phyloP scores from a whole-genome alignment of 345 rosid genomes.

The Eucalyptus curtisii region DNA sequence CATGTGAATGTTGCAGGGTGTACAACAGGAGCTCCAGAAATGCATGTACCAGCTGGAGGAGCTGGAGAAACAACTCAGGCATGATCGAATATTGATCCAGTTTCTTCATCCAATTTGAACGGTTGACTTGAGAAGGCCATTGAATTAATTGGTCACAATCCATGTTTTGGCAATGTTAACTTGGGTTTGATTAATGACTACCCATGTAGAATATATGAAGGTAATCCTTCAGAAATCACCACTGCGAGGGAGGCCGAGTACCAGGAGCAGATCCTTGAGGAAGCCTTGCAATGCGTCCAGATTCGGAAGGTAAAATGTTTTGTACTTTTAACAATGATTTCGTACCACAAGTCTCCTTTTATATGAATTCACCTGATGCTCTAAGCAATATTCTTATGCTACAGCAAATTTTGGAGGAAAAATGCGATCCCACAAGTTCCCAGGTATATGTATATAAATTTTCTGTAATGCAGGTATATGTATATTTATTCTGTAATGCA shows the following conservation, averaged over 20 bases:
- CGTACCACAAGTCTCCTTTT: background rate
- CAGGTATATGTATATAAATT: background rate
- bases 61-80: conserved; percentile 27
- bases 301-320: conserved; percentile 12
- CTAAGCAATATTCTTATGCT: background rate
- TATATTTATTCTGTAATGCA: too few species aligned
- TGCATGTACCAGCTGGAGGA: conserved; percentile 3
- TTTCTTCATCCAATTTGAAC: background rate
- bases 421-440: background rate
- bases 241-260: conserved; percentile 12
- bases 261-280: conserved; percentile 20
- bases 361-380: background rate
- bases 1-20: conserved; percentile 2
- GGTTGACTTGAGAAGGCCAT: background rate
- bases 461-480: background rate
- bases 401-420: conserved; percentile 16
- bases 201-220: conserved; percentile 17
- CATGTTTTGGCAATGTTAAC: background rate
- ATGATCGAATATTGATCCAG: background rate
- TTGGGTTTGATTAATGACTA: background rate
- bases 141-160: background rate
- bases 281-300: conserved; percentile 7
- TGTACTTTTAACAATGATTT: background rate
- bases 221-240: conserved; percentile 10
- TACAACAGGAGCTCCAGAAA: conserved; percentile 10